Percentiles rank a stretch among this genome's conserved stretches.
Conservation (phyloP, 345 rosid species). For the Durio zibethinus region DNA sequence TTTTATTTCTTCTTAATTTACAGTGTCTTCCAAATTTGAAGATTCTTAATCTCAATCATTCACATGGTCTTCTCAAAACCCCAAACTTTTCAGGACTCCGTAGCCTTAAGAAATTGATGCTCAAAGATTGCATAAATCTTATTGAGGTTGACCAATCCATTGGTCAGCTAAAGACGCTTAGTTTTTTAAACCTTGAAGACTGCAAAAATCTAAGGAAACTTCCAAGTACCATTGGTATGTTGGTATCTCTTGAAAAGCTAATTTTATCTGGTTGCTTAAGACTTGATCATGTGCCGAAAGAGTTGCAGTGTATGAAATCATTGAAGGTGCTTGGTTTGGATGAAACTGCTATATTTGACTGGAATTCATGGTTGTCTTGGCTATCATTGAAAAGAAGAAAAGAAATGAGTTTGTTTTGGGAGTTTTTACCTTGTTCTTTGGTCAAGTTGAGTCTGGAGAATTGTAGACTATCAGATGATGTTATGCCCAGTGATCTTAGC, state of each 20-base stretch:
- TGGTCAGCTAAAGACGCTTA: constrained; percentile 11
- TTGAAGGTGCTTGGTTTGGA: constrained; percentile 21
- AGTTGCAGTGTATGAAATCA: constrained; percentile 18
- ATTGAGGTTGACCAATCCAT: constrained; percentile 18
- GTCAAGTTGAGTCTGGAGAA: not conserved
- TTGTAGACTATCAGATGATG: no score
- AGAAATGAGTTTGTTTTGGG: not conserved
- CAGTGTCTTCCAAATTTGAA: constrained; percentile 20
- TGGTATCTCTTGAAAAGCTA: constrained; percentile 22
- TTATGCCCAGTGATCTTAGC: no score
- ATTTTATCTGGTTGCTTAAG: constrained; percentile 28
- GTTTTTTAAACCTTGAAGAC: constrained; percentile 9
- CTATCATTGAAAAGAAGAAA: not conserved
- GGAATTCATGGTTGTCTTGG: not conserved
- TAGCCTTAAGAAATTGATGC: constrained; percentile 26
- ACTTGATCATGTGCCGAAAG: constrained; percentile 13
- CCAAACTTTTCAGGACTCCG: constrained; percentile 24
- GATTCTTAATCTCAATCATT: constrained; percentile 18
- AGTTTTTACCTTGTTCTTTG: not conserved
- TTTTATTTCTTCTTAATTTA: not conserved
- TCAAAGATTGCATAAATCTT: constrained; percentile 25
- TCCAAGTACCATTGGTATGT: constrained; percentile 17
- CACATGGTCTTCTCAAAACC: constrained; percentile 12
- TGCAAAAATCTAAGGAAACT: constrained; percentile 28
- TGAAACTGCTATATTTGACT: constrained; percentile 8